Evolutionary conservation across 352 stramenopile genomes (phyloP), one percentile per base, ranked within the genome.

Genomic region (Pythium periplocum): DNA sequence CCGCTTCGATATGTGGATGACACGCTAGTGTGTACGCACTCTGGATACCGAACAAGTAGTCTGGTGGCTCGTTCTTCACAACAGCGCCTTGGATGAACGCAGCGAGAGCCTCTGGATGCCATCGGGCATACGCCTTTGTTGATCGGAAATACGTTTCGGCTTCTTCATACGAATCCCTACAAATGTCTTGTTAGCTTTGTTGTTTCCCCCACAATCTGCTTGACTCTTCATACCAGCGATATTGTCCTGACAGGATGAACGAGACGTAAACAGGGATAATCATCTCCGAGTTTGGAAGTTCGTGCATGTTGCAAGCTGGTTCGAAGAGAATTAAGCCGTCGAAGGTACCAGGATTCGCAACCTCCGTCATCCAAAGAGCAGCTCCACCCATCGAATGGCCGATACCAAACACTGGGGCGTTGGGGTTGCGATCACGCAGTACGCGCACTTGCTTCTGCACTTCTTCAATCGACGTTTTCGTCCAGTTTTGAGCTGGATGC

Each of bases 251-350:
- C 17, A 26, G 17, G 17, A 26, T 26, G 0, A 26, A 26, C 17
- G 17, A 26, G 17, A 26, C 17, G 17, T 26, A 26, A 26, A 26
- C 17, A 26, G 17, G 17, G 17, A 26, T 26, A 26, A 26, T 26
- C 17, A 26, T 26, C 17, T 26, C 17, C 0, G 17, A 26, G 17
- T 26, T 26, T 26, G 17, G 17, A 26, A 26, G 17, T 26, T 26
- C 17, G 0, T 53, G 34, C 11, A 54, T 41, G 54, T 78, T 73
- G 10, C 70, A 68, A 17, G 57, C 58, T 7, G 73, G 71, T 47
- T 84, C 73, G 46, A 84, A 84, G 30, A 81, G 48, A 32, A 79
- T 55, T 0, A 83, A 53, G 0, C 58, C 65, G 36, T 75, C 59
- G 40, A 83, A 83, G 35, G 67, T 78, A 5, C 69, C 73, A 1